phyloP scores from a whole-genome alignment of 2,329 filamentous ascomycete species.

The Talaromyces sp. region DNA sequence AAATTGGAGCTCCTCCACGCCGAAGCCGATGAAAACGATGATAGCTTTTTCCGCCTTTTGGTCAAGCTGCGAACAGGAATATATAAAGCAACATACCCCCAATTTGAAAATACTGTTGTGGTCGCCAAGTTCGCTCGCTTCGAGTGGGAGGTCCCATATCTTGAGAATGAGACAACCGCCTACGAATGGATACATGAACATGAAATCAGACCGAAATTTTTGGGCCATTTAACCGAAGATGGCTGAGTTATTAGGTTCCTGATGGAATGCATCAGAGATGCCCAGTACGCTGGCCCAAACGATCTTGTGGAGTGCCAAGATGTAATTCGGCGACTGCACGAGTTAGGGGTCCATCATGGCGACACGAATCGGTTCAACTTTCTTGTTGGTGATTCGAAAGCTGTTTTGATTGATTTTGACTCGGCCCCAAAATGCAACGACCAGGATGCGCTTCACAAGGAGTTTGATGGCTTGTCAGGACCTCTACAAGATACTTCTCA shows the following conservation, averaged over 20 bases:
- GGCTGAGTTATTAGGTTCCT: constrained; percentile 39
- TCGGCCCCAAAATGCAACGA: constrained; percentile 22
- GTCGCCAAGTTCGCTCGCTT: constrained; percentile 39
- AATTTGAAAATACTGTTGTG: constrained; percentile 10
- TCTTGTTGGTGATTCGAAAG: constrained; percentile 17
- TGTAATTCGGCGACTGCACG: constrained; percentile 20
- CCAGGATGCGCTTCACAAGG: constrained; percentile 13
- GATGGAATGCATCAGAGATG: constrained; percentile 24
- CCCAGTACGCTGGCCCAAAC: constrained; percentile 18
- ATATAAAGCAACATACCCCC: constrained; percentile 19
- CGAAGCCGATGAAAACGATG: constrained; percentile 21
- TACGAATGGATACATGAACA: constrained; percentile 34
- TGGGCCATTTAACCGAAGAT: constrained; percentile 36
- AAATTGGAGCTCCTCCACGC: constrained; percentile 24
- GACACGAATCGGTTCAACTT: constrained; percentile 28
- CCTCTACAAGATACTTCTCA: constrained; percentile 15
- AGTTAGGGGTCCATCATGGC: constrained; percentile 22
- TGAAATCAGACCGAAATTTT: constrained; percentile 33
- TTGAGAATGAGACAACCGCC: constrained; percentile 20
- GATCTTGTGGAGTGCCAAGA: constrained; percentile 20
- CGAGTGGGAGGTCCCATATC: constrained; percentile 31
- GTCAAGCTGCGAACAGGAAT: constrained; percentile 21
- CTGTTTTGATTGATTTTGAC: constrained; percentile 25
- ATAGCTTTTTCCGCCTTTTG: constrained; percentile 25
- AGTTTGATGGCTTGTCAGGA: constrained; percentile 14